Conservation (phyloP, 2,329 filamentous ascomycete species). For the Elsinoe australis region DNA sequence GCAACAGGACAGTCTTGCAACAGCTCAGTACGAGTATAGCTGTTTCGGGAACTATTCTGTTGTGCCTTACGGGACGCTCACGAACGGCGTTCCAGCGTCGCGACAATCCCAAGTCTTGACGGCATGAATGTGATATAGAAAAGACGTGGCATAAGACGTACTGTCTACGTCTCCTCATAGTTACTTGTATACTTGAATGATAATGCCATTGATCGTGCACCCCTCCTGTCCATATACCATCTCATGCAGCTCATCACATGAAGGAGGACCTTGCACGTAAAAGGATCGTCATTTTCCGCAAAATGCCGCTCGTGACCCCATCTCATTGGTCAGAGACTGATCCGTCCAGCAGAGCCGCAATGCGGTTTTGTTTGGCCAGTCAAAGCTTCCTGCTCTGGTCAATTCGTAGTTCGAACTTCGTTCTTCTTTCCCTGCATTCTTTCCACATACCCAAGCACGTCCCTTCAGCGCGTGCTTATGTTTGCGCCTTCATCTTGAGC, state of each 20-base stretch:
- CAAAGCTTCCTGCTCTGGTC: background rate
- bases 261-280: background rate
- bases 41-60: conserved; percentile 54
- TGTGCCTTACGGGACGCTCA: conserved; percentile 43
- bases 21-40: conserved; percentile 56
- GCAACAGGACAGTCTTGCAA: conserved; percentile 51
- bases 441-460: conserved; percentile 1
- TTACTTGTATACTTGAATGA: background rate
- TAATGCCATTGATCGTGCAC: background rate
- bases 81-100: conserved; percentile 41
- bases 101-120: background rate
- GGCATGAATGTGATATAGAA: background rate
- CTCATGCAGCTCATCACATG: too few relatives aligned
- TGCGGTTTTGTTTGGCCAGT: conserved; percentile 7
- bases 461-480: conserved; percentile 13
- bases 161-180: too few relatives aligned
- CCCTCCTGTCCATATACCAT: background rate
- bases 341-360: conserved; percentile 7
- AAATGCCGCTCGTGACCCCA: background rate
- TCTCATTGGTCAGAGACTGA: conserved; percentile 5
- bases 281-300: conserved; percentile 7
- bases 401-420: conserved; percentile 8
- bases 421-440: conserved; percentile 1
- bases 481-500: conserved; percentile 5
- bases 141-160: background rate